Evolutionary conservation across 257 asterid genomes (phyloP), one percentile per base, ranked within the genome.

Genomic region (Solanum paucissectum): DNA sequence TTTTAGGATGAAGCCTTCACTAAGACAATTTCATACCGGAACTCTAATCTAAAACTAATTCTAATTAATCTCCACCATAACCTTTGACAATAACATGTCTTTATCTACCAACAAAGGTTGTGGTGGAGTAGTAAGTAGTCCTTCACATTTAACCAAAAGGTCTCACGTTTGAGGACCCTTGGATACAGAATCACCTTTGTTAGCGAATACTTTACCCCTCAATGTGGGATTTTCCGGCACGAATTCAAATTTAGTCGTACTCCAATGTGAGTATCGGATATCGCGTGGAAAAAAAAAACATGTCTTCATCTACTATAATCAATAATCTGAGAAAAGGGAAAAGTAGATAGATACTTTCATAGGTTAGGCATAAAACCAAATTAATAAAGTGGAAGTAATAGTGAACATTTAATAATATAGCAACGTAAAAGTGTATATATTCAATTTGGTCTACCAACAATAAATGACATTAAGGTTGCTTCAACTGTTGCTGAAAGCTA

Each of bases 151-250:
- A 52, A 52, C 0, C 60, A 52, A 16, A 9, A 52, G 2, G 4
- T 52, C 7, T 52, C 62, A 9, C 9, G 4, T 52, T 52, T 9
- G n/a, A 52, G 0, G 18, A 4, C n/a, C 6, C 1, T 46, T 46
- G 55, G 7, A 0, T 46, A 46, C 3, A 1, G 55, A 46, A 1
- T 46, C 5, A 18, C 55, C 55, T 7, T 49, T 49, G 21, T 49
- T 49, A 49, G 21, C 21, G 0, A 52, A 6, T 52, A 9, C 6
- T 52, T 52, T 52, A 52, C 9, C 23, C 4, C n/a, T 6, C 4
- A 40, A 40, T 38, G 0, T 52, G 1, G 0, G 0, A 18, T 4
- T 52, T 52, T 52, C 6, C 1, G 0, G 6, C 23, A 0, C 7
- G 18, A 18, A 2, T 52, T 0, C 21, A 0, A 18, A 16, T 52